Percentiles rank a stretch among this genome's conserved stretches.
phyloP scores from a whole-genome alignment of 345 rosid species.

The Citrus sp. region DNA sequence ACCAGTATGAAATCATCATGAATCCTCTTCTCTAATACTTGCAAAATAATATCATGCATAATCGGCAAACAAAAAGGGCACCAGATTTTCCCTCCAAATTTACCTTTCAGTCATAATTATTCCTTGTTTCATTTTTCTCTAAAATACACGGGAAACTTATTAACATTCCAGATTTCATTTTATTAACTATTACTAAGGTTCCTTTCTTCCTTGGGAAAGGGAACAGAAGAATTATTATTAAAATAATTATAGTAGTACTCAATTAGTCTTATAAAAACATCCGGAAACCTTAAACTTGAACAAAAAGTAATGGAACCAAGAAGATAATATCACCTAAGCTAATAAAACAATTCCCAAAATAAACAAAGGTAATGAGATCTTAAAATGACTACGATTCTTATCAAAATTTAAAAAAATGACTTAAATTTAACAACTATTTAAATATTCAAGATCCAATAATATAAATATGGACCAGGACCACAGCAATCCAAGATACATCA shows the following conservation, averaged over 20 bases:
- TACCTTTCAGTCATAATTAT: too few relatives aligned
- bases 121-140: too few relatives aligned
- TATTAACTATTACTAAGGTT: too few relatives aligned
- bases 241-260: too few relatives aligned
- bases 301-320: not conserved
- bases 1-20: not conserved
- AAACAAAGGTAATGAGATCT: not conserved
- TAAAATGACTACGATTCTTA: too few relatives aligned
- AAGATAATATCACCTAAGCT: not conserved
- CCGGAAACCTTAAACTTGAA: not conserved
- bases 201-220: too few relatives aligned
- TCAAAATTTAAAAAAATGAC: not conserved
- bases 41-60: not conserved
- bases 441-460: not conserved
- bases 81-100: not conserved
- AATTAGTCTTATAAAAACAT: not conserved
- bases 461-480: constrained; percentile 8
- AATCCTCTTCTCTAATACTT: not conserved
- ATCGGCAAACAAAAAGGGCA: not conserved
- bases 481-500: not conserved
- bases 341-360: not conserved
- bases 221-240: too few relatives aligned
- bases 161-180: too few relatives aligned
- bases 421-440: not conserved
- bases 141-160: too few relatives aligned